Percentiles rank a stretch among this genome's conserved stretches.
phyloP scores from a whole-genome alignment of 1,139 yeast genomes.

The Saccharomycopsis crataegensis region DNA sequence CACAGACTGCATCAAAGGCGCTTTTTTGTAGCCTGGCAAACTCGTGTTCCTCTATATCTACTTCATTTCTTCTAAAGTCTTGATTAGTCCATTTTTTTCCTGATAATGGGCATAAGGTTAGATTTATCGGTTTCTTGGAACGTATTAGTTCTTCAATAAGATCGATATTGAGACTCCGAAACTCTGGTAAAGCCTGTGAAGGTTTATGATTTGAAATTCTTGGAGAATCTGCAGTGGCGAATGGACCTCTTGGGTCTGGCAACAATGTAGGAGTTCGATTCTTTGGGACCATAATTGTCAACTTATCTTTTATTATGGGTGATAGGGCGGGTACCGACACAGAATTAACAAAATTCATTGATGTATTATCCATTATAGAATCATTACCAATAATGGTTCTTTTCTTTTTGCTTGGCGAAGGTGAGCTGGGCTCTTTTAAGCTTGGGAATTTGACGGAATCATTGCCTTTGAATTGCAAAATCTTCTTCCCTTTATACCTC shows the following conservation, averaged over 20 bases:
- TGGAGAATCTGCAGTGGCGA: too few species aligned
- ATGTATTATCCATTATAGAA: too few species aligned
- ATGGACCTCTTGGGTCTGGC: too few species aligned
- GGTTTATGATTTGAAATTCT: background rate
- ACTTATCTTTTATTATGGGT: background rate
- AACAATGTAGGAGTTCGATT: background rate
- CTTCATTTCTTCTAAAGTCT: conserved; percentile 33
- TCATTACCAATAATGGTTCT: too few species aligned
- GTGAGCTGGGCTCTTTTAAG: too few species aligned
- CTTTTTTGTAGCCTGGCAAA: background rate
- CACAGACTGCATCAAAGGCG: background rate
- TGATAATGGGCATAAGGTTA: conserved; percentile 29
- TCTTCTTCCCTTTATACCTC: too few species aligned
- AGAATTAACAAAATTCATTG: background rate
- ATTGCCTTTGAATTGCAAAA: too few species aligned
- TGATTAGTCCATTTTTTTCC: conserved; percentile 35
- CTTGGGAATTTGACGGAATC: too few species aligned
- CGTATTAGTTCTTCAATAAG: conserved; percentile 4
- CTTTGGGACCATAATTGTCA: background rate
- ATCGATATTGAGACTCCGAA: conserved; percentile 11
- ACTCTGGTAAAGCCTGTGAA: background rate
- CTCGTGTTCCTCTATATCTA: background rate
- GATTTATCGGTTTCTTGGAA: conserved; percentile 17
- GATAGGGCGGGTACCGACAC: background rate
- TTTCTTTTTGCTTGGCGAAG: too few species aligned